Conservation (phyloP, 345 rosid genomes). For the Boechera stricta region DNA sequence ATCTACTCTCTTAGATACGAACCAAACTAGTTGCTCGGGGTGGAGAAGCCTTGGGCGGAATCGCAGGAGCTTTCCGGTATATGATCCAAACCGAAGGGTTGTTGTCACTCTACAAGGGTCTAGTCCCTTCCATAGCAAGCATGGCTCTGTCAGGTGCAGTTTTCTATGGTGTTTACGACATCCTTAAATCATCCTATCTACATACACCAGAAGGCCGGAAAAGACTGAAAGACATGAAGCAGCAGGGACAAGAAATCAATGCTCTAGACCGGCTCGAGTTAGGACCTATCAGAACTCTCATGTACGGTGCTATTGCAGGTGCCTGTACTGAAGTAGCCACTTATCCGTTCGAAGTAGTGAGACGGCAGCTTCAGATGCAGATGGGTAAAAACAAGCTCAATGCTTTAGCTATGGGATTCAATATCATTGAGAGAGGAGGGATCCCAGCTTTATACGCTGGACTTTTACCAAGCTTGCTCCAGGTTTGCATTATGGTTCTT, state of each 20-base stretch:
- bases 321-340: conserved; percentile 94
- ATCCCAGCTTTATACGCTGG: conserved; percentile 87
- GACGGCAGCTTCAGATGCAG: conserved; percentile 95
- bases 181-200: conserved; percentile 79
- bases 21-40: conserved; percentile 91
- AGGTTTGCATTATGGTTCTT: conserved; percentile 55
- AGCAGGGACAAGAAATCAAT: conserved; percentile 67
- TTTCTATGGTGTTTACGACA: conserved; percentile 90
- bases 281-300: conserved; percentile 79
- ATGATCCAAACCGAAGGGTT: conserved; percentile 85
- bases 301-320: conserved; percentile 88
- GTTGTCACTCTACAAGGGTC: conserved; percentile 90
- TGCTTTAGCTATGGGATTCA: conserved; percentile 68
- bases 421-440: conserved; percentile 82
- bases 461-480: conserved; percentile 84
- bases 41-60: conserved; percentile 90
- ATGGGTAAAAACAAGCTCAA: conserved; percentile 60
- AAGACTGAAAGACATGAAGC: conserved; percentile 70
- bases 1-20: conserved; percentile 57
- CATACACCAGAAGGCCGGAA: conserved; percentile 77
- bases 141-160: conserved; percentile 96
- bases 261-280: conserved; percentile 77
- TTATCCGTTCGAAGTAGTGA: conserved; percentile 92
- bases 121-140: conserved; percentile 74
- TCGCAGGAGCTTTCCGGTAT: conserved; percentile 73